Conservation (phyloP, 2,329 filamentous ascomycete species). For the Chaetomiaceae sp. region DNA sequence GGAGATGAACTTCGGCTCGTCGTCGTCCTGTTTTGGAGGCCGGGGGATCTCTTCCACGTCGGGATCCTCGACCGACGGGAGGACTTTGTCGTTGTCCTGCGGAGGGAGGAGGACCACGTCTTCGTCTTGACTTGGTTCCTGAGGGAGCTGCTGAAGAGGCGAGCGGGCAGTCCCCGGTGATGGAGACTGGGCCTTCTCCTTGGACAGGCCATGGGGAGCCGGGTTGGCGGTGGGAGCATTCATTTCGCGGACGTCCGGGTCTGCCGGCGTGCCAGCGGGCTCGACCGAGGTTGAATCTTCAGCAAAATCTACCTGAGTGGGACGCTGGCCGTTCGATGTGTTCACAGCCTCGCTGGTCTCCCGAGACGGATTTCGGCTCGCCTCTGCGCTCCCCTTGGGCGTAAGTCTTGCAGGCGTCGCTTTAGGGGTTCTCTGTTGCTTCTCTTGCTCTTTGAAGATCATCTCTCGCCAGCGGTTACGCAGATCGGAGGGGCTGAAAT, state of each 20-base stretch:
- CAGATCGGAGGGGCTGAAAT: slow-evolving; percentile 55
- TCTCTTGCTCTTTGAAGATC: slow-evolving; percentile 58
- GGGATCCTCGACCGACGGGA: slow-evolving; percentile 9
- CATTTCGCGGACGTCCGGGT: neutral
- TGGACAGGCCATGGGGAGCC: neutral
- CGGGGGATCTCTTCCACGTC: neutral
- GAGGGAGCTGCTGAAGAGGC: neutral
- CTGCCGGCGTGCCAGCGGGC: neutral
- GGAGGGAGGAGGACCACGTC: neutral
- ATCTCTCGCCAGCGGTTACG: slow-evolving; percentile 62
- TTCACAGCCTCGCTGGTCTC: neutral
- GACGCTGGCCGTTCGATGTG: neutral
- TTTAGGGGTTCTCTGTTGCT: slow-evolving; percentile 44
- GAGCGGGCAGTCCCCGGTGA: neutral
- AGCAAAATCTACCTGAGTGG: neutral
- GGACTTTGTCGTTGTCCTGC: neutral
- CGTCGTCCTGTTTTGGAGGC: neutral
- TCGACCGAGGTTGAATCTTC: neutral
- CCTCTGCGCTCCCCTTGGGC: slow-evolving; percentile 21
- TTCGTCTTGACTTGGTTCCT: neutral
- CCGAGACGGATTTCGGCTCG: neutral
- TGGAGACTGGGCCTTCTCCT: neutral
- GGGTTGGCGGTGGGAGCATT: neutral
- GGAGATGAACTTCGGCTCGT: slow-evolving; percentile 5
- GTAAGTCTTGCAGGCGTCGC: neutral